These are phyloP conservation scores for Silybum marianum DNA, from an alignment of 129 eudicot genomes.

Conservation along the genomic window DNA sequence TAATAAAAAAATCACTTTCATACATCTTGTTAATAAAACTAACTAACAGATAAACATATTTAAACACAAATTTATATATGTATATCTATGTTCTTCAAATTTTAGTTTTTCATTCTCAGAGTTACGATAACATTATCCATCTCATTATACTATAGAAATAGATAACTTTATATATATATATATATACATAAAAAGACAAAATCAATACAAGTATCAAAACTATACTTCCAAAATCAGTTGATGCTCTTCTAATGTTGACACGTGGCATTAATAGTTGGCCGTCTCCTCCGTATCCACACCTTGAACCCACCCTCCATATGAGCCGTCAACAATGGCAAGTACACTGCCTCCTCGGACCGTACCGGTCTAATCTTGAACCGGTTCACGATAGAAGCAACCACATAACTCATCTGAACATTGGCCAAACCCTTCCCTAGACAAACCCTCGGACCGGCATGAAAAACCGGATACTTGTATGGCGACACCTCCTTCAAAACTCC, in stretches of 20 bases:
- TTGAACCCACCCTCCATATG: conserved; percentile 64
- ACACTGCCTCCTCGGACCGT: conserved; percentile 30
- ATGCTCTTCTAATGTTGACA: background rate
- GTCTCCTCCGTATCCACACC: conserved; percentile 37
- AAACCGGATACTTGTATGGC: conserved; percentile 58
- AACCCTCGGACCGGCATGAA: conserved; percentile 73
- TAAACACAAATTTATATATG: too few relatives aligned
- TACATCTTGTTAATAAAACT: background rate
- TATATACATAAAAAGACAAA: background rate
- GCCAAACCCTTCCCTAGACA: conserved; percentile 73
- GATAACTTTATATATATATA: too few relatives aligned
- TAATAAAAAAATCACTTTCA: too few relatives aligned
- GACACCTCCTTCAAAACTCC: conserved; percentile 37
- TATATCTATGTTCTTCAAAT: background rate
- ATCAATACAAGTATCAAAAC: background rate
- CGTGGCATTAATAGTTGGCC: background rate
- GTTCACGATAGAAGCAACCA: conserved; percentile 51
- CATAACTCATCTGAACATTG: conserved; percentile 58
- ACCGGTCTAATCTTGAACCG: conserved; percentile 54
- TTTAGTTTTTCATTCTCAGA: too few relatives aligned
- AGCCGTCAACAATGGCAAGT: conserved; percentile 54
- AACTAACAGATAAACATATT: too few relatives aligned
- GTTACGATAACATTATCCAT: too few relatives aligned
- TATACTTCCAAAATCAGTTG: conserved; percentile 4
- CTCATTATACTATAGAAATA: too few relatives aligned